Percentiles rank a stretch among this genome's conserved stretches.
Evolutionary conservation across 2,329 filamentous ascomycete genomes (phyloP).

Genomic region (Tolypocladium inflatum): DNA sequence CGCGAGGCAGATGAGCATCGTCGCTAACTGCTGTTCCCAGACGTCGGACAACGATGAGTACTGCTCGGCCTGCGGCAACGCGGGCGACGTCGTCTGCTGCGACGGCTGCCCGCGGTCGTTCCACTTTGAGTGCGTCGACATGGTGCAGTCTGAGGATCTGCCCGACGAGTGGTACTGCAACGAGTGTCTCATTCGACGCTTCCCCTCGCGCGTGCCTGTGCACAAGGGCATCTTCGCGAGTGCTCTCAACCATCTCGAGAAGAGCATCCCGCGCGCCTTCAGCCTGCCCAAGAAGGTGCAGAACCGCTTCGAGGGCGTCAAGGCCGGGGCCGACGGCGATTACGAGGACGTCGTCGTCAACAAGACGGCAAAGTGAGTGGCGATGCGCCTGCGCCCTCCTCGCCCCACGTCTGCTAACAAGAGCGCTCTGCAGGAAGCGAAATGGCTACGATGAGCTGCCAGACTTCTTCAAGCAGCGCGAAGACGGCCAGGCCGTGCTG

Average conservation of each 20-base stretch:
- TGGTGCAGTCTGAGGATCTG: conserved; percentile 57
- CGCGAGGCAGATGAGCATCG: neutral
- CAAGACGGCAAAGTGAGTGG: conserved; percentile 56
- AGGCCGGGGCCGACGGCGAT: conserved; percentile 65
- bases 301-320: conserved; percentile 70
- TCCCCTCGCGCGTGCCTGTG: conserved; percentile 33
- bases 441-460: conserved; percentile 50
- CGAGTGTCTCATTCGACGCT: conserved; percentile 47
- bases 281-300: conserved; percentile 61
- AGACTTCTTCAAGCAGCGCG: conserved; percentile 60
- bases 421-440: conserved; percentile 30
- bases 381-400: neutral
- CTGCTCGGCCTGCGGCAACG: conserved; percentile 77
- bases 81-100: conserved; percentile 82
- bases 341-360: conserved; percentile 60
- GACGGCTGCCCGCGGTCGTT: conserved; percentile 87
- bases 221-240: conserved; percentile 49
- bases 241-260: conserved; percentile 56
- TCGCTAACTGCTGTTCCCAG: conserved; percentile 22
- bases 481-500: conserved; percentile 68
- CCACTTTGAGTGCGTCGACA: conserved; percentile 82
- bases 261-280: conserved; percentile 63
- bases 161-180: conserved; percentile 83
- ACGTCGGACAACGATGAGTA: conserved; percentile 72
- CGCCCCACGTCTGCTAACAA: neutral